Conservation (phyloP, 805 yeast genomes). For the Lipomyces yamanashiensis region DNA sequence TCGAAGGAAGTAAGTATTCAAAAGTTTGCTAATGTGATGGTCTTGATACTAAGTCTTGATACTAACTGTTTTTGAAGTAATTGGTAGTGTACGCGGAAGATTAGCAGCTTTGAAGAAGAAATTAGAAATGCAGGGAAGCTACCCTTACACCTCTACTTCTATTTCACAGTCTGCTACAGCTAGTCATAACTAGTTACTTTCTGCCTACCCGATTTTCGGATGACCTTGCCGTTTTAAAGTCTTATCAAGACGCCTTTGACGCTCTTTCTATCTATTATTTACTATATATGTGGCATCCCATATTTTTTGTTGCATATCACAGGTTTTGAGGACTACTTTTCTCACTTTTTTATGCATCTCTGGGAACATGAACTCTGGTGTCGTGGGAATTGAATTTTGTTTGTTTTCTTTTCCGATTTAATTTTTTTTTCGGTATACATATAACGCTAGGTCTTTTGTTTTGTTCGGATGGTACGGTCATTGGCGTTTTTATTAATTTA, state of each 20-base stretch:
- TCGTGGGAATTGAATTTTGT: slow-evolving; percentile 13
- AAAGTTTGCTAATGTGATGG: background rate
- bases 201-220: background rate
- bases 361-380: slow-evolving; percentile 18
- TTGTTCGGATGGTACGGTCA: slow-evolving; percentile 5
- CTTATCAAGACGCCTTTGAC: too few relatives aligned
- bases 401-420: background rate
- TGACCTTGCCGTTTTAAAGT: too few relatives aligned
- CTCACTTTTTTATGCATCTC: background rate
- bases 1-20: slow-evolving; percentile 57
- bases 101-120: slow-evolving; percentile 71
- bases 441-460: background rate
- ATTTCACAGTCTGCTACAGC: background rate
- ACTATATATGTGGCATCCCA: too few relatives aligned
- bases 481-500: slow-evolving; percentile 1
- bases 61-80: slow-evolving; percentile 46
- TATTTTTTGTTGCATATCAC: too few relatives aligned
- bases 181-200: background rate
- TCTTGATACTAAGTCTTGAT: background rate
- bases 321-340: background rate
- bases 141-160: background rate
- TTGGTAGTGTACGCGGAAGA: slow-evolving; percentile 80
- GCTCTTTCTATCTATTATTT: too few relatives aligned
- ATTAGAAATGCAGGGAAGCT: slow-evolving; percentile 43
- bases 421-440: background rate